Percentiles rank a stretch among this genome's conserved stretches.
Evolutionary conservation across 352 stramenopile genomes (phyloP).

Genomic region (Phytopythium cucurbitacearum): DNA sequence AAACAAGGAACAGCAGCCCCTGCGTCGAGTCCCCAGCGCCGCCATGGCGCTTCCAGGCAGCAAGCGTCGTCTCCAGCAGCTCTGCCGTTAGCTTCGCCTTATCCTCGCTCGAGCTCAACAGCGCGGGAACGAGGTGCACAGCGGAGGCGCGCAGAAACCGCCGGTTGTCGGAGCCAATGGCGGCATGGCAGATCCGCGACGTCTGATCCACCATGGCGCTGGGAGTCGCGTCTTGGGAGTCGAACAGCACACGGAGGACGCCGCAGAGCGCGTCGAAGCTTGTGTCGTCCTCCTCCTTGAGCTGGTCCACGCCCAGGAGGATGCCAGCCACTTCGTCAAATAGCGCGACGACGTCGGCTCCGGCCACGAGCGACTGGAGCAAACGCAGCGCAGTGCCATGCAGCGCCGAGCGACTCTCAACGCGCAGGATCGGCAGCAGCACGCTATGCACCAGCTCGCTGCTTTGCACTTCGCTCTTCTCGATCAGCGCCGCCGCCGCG

Average conservation of each 20-base stretch:
- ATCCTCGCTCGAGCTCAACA: slow-evolving; percentile 15
- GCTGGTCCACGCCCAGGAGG: background rate
- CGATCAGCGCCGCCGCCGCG: slow-evolving; percentile 17
- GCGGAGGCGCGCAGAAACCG: slow-evolving; percentile 41
- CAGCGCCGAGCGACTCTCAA: slow-evolving; percentile 15
- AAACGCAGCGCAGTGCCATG: slow-evolving; percentile 24
- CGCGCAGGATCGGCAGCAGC: slow-evolving; percentile 26
- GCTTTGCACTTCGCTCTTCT: slow-evolving; percentile 9
- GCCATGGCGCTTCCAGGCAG: slow-evolving; percentile 13
- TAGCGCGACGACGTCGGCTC: slow-evolving; percentile 3
- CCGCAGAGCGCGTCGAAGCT: slow-evolving; percentile 48
- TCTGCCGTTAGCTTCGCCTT: slow-evolving; percentile 3
- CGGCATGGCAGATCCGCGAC: slow-evolving; percentile 30
- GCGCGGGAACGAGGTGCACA: slow-evolving; percentile 38
- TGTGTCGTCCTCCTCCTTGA: slow-evolving; percentile 4
- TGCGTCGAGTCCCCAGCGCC: slow-evolving; percentile 9
- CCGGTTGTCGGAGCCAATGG: slow-evolving; percentile 40
- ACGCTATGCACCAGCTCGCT: slow-evolving; percentile 14
- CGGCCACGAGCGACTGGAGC: slow-evolving; percentile 21
- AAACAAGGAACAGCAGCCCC: slow-evolving; percentile 64
- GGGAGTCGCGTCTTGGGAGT: slow-evolving; percentile 4
- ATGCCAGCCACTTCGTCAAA: slow-evolving; percentile 6
- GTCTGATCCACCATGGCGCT: slow-evolving; percentile 9
- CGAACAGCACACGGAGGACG: slow-evolving; percentile 39
- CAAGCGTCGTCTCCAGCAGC: slow-evolving; percentile 17